Evolutionary conservation across 805 yeast genomes (phyloP), one percentile per base, ranked within the genome.

Genomic region (Wickerhamiella cacticola): DNA sequence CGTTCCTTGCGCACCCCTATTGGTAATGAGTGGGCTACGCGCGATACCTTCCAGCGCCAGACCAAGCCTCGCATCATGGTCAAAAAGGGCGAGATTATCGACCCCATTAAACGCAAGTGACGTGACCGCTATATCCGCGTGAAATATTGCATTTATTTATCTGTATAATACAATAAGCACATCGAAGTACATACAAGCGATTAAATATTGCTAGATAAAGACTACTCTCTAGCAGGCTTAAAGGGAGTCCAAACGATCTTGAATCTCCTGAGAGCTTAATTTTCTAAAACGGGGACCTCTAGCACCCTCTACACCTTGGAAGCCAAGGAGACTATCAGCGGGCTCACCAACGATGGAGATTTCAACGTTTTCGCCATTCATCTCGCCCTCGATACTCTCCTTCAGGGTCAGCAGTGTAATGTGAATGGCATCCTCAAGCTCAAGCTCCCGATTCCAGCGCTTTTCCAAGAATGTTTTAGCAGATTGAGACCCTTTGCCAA

Each of bases 381-480:
- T 83, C 62, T 92, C 99, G 49, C 98, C 98, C 65, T 92, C 99
- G 45, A 92, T 89, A 22, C 95, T 79, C 67, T 92, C 99, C 66
- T 92, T 92, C 63, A 92, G 72, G 3, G 98, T 92, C 58, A 92
- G 70, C 41, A 92, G 71, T 1, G 97, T 96, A 62, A 89, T 92
- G 65, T 92, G 97, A 55, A 92, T 85, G 45, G 97, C 99, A 64
- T 92, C 99, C 68, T 92, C 99, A 53, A 92, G 73, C 68, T 92
- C 98, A 62, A 92, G 72, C 65, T 92, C 95, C 55, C 87, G 94
- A 63, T 88, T 89, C 96, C 97, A 92, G 68, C 99, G 80, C 69
- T 92, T 92, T 65, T 92, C 99, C 61, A 92, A 69, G 59, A 92
- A 92, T 1, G 97, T 89, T 71, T 94, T 92, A 29, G 97, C 98